Evolutionary conservation across 73 alveolate genomes (phyloP), one percentile per base, ranked within the genome.

Genomic region (Paramecium sonneborni): DNA sequence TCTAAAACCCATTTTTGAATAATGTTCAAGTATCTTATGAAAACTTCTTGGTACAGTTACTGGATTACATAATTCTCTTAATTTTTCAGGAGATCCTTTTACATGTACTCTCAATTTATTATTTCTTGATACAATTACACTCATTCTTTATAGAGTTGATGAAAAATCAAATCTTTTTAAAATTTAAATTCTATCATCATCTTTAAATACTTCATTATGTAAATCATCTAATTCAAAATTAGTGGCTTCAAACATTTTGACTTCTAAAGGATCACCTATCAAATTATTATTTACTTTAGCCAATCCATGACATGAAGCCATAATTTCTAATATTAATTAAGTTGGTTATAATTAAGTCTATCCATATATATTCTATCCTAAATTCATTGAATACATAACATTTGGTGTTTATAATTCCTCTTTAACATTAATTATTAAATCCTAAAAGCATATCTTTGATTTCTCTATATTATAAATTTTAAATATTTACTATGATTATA

Each of bases 31-130:
- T 30, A 93, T 93, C 74, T 94, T 97, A 85, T 95, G 95, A 85
- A 94, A 97, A 87, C 95, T 95, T 7, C 62, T 68, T 24, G 99
- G 99, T 0, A 97, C 92, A 1, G 98, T 91, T 37, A 92, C 88
- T 9, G 96, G 95, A 56, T 72, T 85, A 85, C 99, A 98, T 39
- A 96, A 93, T 69, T 97, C 99, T 84, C 92, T 87, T 62, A 98
- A 92, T 94, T 93, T 97, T 82, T 98, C 99, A 9, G 99, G 99
- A 28, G 98, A 93, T 15, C 99, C 99, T 87, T 98, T 98, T 30
- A 95, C 96, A 93, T 93, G 98, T 14, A 94, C 87, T 86, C 96
- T 94, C 46, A 92, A 92, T 32, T 62, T 46, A 34, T 43, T 76
- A 21, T 46, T 62, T 21, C 62, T 41, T 55, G 68, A 69, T 7